Evolutionary conservation across 2,329 filamentous ascomycete species (phyloP), one percentile per base, ranked within the genome.

Genomic region (Botrytis deweyae): DNA sequence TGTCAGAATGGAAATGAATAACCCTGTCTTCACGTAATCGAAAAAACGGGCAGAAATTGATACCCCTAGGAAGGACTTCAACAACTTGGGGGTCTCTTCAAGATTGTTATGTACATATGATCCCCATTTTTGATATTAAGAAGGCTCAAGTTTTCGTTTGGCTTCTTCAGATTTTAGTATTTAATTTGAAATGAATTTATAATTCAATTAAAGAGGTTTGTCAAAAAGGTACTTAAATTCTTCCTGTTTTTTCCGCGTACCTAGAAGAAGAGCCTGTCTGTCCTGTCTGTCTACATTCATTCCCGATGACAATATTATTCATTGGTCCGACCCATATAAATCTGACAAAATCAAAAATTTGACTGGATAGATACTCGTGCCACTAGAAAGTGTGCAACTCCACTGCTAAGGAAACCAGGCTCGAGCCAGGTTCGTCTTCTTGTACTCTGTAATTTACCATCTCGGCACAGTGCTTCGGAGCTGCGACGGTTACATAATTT

Each of bases 61-160:
- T 22, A 25, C 4, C 20, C 9, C 46, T 4, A 49, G 46, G 46
- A 4, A 49, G 46, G 4, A 49, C 46, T 22, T 49, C 22, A 25
- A 22, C 10, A 49, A 49, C 4, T 46, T 4, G 3, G 20, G 20
- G 22, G 9, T 49, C 20, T 22, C 46, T 22, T 10, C 46, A 49
- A 49, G 8, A 49, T 49, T 25, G 22, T 10, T 25, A 49, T 10
- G 4, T 49, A 49, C 8, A 49, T 3, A 49, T 10, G 10, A 25
- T 49, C 0, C 3, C 25, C 8, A 49, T 0, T 22, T 0, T 9
- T 25, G 0, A 49, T 25, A 49, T 10, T 1, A 49, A 25, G 9
- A 25, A 25, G 9, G 3, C 20, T 10, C 9, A 49, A 22, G 10
- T 10, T 22, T 25, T 49, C 3, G 46, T 49, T 49, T 49, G 9